phyloP scores from a whole-genome alignment of 192 early-diverging fungal species.

The Diversispora epigaea region DNA sequence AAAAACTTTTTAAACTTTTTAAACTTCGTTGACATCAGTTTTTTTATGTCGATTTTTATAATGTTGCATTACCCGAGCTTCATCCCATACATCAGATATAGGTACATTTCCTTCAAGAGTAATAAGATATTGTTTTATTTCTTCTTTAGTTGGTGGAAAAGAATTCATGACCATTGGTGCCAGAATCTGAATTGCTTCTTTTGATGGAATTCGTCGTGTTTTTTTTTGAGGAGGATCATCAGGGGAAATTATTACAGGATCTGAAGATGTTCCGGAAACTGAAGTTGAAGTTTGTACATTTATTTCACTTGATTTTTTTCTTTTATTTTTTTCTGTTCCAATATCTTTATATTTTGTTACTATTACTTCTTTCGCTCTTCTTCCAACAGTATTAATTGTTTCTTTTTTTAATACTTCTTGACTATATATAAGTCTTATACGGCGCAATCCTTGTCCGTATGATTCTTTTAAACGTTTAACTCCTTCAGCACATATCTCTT shows the following conservation, averaged over 20 bases:
- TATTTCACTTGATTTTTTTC: not conserved
- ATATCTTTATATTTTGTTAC: slow-evolving; percentile 4
- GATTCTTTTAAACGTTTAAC: not conserved
- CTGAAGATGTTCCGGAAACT: not conserved
- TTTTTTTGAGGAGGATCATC: not conserved
- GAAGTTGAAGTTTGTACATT: not conserved
- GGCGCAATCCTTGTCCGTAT: not conserved
- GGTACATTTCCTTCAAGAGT: not conserved
- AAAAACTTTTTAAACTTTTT: not conserved
- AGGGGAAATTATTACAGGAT: not conserved
- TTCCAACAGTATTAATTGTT: not conserved
- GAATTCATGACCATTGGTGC: not conserved
- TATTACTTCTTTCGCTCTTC: not conserved
- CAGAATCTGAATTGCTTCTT: not conserved
- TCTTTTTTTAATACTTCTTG: slow-evolving; percentile 7
- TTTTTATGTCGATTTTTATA: too few relatives aligned
- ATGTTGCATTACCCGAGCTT: too few relatives aligned
- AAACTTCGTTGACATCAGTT: too few relatives aligned
- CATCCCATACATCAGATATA: not conserved
- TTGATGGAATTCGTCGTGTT: not conserved
- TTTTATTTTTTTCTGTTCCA: not conserved
- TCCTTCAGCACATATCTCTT: not conserved
- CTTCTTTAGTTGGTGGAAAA: not conserved
- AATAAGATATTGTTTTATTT: not conserved
- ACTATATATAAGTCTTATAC: slow-evolving; percentile 1